Conservation (phyloP, 2,329 filamentous ascomycete species). For the Aspergillus sp. region DNA sequence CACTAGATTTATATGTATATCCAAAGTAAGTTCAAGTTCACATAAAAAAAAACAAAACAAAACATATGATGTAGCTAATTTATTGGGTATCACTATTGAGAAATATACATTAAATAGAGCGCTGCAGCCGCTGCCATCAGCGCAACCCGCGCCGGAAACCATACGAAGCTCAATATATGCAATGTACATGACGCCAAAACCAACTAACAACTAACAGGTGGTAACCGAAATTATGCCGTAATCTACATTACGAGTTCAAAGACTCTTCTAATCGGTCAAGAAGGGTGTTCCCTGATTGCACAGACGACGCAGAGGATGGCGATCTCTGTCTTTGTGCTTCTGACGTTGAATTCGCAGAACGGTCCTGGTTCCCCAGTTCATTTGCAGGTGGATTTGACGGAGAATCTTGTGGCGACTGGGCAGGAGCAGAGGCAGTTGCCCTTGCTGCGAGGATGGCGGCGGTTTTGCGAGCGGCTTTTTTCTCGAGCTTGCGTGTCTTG, state of each 20-base stretch:
- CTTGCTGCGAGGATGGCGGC: neutral
- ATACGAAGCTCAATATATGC: too few relatives aligned
- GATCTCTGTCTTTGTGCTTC: conserved; percentile 5
- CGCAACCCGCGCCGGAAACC: too few relatives aligned
- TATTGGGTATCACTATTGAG: too few relatives aligned
- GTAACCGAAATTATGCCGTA: neutral
- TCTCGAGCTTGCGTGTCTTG: conserved; percentile 25
- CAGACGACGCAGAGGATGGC: conserved; percentile 20
- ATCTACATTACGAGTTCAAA: neutral
- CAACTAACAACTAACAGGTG: neutral
- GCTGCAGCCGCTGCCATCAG: too few relatives aligned
- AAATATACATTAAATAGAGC: too few relatives aligned
- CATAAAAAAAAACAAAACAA: too few relatives aligned
- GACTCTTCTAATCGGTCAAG: conserved; percentile 28
- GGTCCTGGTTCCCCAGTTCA: neutral
- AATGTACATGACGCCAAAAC: neutral
- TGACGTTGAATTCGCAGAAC: neutral
- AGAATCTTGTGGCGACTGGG: neutral
- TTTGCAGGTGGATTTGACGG: neutral
- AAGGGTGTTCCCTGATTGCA: conserved; percentile 23
- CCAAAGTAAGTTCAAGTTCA: too few relatives aligned
- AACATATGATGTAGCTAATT: too few relatives aligned
- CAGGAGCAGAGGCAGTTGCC: neutral
- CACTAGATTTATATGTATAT: too few relatives aligned
- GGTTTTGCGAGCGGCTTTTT: conserved; percentile 12